phyloP scores from a whole-genome alignment of 2,329 filamentous ascomycete species.

The Epichloe elymi region DNA sequence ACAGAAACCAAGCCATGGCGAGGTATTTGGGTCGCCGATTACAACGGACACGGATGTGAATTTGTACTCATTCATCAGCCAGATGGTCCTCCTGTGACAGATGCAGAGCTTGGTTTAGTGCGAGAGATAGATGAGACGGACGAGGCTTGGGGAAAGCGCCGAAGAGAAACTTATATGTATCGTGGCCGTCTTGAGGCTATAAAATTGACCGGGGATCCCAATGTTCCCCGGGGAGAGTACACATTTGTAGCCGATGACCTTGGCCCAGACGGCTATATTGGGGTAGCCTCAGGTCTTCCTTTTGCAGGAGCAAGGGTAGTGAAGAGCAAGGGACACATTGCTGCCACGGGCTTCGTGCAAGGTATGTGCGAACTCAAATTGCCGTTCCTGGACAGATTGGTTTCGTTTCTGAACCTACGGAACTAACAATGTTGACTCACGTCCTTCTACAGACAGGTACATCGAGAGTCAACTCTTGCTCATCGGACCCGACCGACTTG shows the following conservation, averaged over 20 bases:
- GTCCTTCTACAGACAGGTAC: constrained; percentile 46
- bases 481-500: constrained; percentile 61
- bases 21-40: constrained; percentile 89
- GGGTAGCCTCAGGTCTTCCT: constrained; percentile 48
- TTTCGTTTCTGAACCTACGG: neutral
- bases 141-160: constrained; percentile 31
- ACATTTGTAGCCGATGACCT: constrained; percentile 74
- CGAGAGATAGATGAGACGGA: constrained; percentile 29
- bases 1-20: constrained; percentile 70
- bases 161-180: constrained; percentile 36
- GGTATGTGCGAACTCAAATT: constrained; percentile 37
- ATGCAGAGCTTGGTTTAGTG: constrained; percentile 27
- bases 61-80: constrained; percentile 74
- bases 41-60: constrained; percentile 76
- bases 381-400: neutral
- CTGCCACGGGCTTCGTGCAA: constrained; percentile 53
- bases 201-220: constrained; percentile 84
- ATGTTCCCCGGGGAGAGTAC: constrained; percentile 70
- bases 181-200: constrained; percentile 65
- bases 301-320: constrained; percentile 69
- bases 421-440: neutral
- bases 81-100: constrained; percentile 27
- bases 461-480: constrained; percentile 67
- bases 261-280: constrained; percentile 49
- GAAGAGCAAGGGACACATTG: constrained; percentile 63